phyloP scores from a whole-genome alignment of 495 filamentous ascomycete species.

The Cairneyella variabilis region DNA sequence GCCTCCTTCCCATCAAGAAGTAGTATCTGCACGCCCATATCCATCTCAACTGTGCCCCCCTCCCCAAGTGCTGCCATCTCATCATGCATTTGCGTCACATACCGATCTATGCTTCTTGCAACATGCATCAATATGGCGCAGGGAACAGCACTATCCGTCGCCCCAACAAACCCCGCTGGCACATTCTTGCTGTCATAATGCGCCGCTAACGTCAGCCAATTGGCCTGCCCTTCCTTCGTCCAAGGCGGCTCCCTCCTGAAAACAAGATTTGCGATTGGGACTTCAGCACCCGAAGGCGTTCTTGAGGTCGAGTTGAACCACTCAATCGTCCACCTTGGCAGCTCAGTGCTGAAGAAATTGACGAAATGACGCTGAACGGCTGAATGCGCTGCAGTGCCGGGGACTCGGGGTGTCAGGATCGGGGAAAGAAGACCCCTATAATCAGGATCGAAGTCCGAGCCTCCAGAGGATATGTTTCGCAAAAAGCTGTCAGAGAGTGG shows the following conservation, averaged over 20 bases:
- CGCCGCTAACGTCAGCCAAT: conserved; percentile 77
- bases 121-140: conserved; percentile 82
- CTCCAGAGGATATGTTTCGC: conserved; percentile 48
- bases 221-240: conserved; percentile 61
- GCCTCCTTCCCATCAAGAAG: conserved; percentile 92
- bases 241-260: conserved; percentile 80
- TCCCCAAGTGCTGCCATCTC: conserved; percentile 32
- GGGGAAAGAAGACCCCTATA: conserved; percentile 67
- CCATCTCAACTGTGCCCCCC: conserved; percentile 31
- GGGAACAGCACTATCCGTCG: conserved; percentile 75
- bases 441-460: conserved; percentile 32
- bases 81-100: conserved; percentile 34
- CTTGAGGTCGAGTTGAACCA: conserved; percentile 78
- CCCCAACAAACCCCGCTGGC: conserved; percentile 80
- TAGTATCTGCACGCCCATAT: conserved; percentile 75
- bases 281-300: conserved; percentile 63
- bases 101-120: conserved; percentile 37
- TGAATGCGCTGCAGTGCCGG: conserved; percentile 68
- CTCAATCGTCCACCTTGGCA: conserved; percentile 74
- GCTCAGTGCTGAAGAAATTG: conserved; percentile 62
- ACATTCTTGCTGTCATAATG: conserved; percentile 68
- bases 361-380: conserved; percentile 72
- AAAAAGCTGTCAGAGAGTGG: conserved; percentile 69
- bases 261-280: conserved; percentile 81
- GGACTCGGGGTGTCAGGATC: conserved; percentile 77